phyloP scores from a whole-genome alignment of 106 monocot species.

The Cymbidium sinense region DNA sequence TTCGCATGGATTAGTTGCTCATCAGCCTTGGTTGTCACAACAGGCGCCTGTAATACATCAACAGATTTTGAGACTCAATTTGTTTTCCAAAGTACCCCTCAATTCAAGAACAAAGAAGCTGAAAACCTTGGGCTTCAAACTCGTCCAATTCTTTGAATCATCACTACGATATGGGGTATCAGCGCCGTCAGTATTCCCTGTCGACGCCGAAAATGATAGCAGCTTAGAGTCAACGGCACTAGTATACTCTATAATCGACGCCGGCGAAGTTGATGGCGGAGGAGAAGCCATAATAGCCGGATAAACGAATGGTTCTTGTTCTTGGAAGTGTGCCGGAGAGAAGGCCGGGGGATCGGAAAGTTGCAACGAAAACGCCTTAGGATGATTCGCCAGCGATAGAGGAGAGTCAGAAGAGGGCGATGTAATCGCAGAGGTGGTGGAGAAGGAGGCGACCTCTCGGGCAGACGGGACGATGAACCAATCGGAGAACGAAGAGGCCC shows the following conservation, averaged over 20 bases:
- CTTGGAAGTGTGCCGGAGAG: too few relatives aligned
- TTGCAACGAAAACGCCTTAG: too few relatives aligned
- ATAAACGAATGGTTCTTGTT: too few relatives aligned
- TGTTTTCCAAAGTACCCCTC: background rate
- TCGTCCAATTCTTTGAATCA: too few relatives aligned
- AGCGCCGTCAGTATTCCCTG: too few relatives aligned
- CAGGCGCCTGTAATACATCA: conserved; percentile 8
- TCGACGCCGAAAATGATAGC: background rate
- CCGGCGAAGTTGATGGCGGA: too few relatives aligned
- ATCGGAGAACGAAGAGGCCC: background rate
- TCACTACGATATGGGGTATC: too few relatives aligned
- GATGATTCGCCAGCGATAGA: too few relatives aligned
- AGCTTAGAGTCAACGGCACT: background rate
- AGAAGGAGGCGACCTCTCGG: background rate
- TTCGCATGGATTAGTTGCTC: conserved; percentile 39
- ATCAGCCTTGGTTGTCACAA: conserved; percentile 21
- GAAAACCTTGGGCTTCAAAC: background rate
- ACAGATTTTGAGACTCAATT: background rate
- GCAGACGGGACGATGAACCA: background rate
- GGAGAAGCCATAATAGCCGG: background rate
- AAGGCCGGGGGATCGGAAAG: background rate
- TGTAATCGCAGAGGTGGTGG: background rate
- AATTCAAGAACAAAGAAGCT: too few relatives aligned
- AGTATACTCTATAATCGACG: background rate
- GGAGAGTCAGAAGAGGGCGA: background rate